Conservation (phyloP, 495 filamentous ascomycete species). For the Trichoderma gamsii region DNA sequence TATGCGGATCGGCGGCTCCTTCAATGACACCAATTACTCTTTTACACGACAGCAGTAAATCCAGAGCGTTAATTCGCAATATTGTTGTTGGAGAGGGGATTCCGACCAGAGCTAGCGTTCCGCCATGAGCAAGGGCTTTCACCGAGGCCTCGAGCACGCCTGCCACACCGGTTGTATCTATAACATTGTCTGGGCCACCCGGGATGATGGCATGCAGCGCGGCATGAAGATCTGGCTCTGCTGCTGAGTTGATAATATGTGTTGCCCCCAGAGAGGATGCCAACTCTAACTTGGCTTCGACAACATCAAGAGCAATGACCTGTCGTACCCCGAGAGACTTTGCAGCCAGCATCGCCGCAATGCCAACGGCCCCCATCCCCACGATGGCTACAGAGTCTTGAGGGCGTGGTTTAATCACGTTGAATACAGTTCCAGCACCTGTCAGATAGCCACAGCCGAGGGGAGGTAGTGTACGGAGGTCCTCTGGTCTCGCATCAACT, state of each 20-base stretch:
- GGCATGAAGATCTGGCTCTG: not conserved
- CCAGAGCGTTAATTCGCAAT: not conserved
- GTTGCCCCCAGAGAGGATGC: not conserved
- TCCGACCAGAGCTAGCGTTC: not conserved
- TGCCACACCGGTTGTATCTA: not conserved
- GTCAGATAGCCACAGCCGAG: not conserved
- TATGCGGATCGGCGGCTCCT: not conserved
- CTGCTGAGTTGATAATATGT: not conserved
- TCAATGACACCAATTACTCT: not conserved
- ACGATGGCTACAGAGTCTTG: not conserved
- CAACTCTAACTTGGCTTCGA: not conserved
- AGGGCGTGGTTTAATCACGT: not conserved
- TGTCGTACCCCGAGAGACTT: not conserved
- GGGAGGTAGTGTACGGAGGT: not conserved
- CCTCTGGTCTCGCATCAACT: not conserved
- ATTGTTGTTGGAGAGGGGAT: not conserved
- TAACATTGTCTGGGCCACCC: not conserved
- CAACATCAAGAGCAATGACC: not conserved
- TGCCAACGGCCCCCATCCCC: not conserved
- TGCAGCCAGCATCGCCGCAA: not conserved
- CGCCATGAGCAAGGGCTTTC: not conserved
- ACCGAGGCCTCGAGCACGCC: not conserved
- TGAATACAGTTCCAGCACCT: not conserved
- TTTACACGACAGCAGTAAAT: not conserved
- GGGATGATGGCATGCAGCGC: not conserved